Evolutionary conservation across 441 rosid species (phyloP).

Genomic region (Jatropha multifida): DNA sequence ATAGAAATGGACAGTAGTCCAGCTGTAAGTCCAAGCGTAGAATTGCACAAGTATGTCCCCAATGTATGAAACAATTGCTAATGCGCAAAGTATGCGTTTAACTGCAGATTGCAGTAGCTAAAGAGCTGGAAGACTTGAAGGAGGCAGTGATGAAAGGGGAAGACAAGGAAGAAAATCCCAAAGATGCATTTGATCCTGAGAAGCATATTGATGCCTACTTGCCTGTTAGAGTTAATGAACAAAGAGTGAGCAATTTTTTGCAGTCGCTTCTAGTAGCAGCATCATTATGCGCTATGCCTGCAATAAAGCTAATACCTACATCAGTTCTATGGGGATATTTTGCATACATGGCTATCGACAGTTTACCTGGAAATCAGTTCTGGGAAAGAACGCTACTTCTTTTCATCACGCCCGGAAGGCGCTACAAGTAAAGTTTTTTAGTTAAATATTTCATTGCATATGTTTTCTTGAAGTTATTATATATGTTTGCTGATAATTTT

Average conservation of each 20-base stretch:
- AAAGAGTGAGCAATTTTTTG: constrained; percentile 48
- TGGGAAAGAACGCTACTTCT: constrained; percentile 56
- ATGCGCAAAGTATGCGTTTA: background rate
- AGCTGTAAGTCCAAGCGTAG: constrained; percentile 26
- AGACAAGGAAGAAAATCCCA: constrained; percentile 15
- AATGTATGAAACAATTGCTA: background rate
- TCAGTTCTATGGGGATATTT: constrained; percentile 68
- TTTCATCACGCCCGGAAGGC: constrained; percentile 42
- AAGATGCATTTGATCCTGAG: constrained; percentile 40
- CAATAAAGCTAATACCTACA: constrained; percentile 48
- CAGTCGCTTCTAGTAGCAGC: constrained; percentile 34
- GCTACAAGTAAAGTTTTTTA: constrained; percentile 36
- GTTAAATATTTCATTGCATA: background rate
- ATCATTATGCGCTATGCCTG: constrained; percentile 43
- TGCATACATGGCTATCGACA: constrained; percentile 60
- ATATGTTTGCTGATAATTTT: background rate
- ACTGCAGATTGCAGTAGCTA: constrained; percentile 29
- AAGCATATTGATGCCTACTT: constrained; percentile 52
- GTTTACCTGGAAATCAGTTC: constrained; percentile 62
- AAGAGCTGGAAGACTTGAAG: constrained; percentile 45
- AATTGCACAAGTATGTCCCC: background rate
- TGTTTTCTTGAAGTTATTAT: background rate
- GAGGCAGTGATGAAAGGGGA: constrained; percentile 40
- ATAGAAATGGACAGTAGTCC: constrained; percentile 38
- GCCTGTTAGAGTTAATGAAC: constrained; percentile 59